These are phyloP conservation scores for Leptodontidium sp. DNA, from an alignment of 2,329 filamentous ascomycete species.

Conservation along the genomic window DNA sequence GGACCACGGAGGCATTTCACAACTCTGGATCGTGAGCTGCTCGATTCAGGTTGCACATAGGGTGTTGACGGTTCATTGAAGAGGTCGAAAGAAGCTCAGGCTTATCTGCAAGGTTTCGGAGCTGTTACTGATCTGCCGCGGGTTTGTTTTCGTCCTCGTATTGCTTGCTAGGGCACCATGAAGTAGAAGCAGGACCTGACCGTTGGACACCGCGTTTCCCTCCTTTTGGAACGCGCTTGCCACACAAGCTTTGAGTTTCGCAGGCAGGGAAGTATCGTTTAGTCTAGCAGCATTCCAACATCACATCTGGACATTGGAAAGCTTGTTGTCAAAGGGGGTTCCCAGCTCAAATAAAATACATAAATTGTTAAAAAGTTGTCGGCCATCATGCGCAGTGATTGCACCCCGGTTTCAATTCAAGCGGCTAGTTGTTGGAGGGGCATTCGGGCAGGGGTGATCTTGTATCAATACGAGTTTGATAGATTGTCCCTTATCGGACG, in stretches of 20 bases:
- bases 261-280: not conserved
- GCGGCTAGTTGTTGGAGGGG: conserved; percentile 23
- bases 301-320: not conserved
- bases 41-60: conserved; percentile 31
- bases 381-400: conserved; percentile 26
- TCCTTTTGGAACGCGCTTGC: not conserved
- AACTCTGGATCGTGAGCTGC: conserved; percentile 33
- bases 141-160: conserved; percentile 16
- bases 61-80: conserved; percentile 37
- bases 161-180: conserved; percentile 12
- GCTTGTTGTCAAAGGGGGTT: not conserved
- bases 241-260: conserved; percentile 11
- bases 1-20: conserved; percentile 47
- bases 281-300: not conserved
- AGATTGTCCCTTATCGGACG: conserved; percentile 11
- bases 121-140: conserved; percentile 18
- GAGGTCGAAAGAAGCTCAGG: conserved; percentile 21
- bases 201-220: conserved; percentile 5
- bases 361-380: conserved; percentile 1
- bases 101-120: conserved; percentile 21
- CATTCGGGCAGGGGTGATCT: conserved; percentile 16
- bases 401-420: conserved; percentile 29
- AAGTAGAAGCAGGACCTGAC: conserved; percentile 8
- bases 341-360: not conserved
- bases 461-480: conserved; percentile 30